Evolutionary conservation across 1,284 basidiomycete species (phyloP), one percentile per base, ranked within the genome.

Genomic region (Trichosporon asahii): DNA sequence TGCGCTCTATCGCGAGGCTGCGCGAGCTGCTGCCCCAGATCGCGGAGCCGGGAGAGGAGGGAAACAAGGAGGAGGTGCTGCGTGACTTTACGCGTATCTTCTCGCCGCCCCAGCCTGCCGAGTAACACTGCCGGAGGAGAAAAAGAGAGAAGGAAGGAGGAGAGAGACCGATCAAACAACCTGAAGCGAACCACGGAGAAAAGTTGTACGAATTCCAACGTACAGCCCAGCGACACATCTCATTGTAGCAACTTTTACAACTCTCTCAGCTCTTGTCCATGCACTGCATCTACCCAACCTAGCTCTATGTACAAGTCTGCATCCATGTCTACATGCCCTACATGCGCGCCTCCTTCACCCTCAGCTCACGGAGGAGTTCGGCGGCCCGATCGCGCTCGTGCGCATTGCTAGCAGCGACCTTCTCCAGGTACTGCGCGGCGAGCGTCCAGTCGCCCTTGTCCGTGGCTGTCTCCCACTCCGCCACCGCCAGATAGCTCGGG

Each of bases 401-500:
- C 29, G 79, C 75, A 69, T 84, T 80, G 76, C 91, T 94, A 66
- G 83, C 82, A 9, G 91, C 89, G 31, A 95, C 88, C 64, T 85
- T 86, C 69, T 91, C 88, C 63, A 94, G 84, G 78, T 91, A 91
- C 68, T 76, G 75, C 35, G 76, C 76, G 4, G 82, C 83, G 61
- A 84, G 68, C 2, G 77, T 77, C 76, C 73, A 76, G 72, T 84
- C 81, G 3, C 79, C 78, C 12, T 69, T 70, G 7, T 61, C 60
- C n/a, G 53, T 64, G 4, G 46, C 64, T 69, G 86, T 86, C 75
- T 94, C 89, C 78, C 90, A 89, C 70, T 91, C 89, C 8, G 93
- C 92, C 33, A 95, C 89, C 74, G 89, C 90, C 55, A 96, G 80
- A 75, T 89, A 88, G n/a, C 91, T 93, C 78, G 88, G 89, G 25